Base-by-base conservation (phyloP, 176 grass and related monocot genomes). In the Thalia dealbata region DNA sequence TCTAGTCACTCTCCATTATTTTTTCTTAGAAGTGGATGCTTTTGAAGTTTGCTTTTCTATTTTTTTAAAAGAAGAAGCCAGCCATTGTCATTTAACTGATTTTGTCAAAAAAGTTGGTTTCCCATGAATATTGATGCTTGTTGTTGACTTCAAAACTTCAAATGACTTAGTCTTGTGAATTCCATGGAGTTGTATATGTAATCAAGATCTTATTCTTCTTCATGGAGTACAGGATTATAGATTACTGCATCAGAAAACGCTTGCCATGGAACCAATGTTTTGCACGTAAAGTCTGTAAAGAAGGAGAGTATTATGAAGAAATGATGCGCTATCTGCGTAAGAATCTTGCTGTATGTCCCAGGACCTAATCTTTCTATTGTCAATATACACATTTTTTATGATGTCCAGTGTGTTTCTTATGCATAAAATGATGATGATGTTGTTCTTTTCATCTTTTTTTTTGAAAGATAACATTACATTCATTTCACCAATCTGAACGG, bases 281-380 rank as follows among this genome's bases (percentile, higher is more conserved):
- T 74, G 95, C 90, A 41, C 85, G 90, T 52, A 90, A 89, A 86
- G 87, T 97, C 45, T 86, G 51, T 75, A 92, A 87, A 73, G 95
- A 97, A 83, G 81, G 82, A 71, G 95, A 97, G 55, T 97, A 92
- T 75, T 91, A 97, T 61, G 95, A 97, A 69, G 90, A 97, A 50
- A 92, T 97, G 95, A 97, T 97, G 95, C 85, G 74, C 50, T 92
- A 97, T 68, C 85, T 93, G n/a, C 81, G 83, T 63, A 84, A 45
- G 77, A 97, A 92, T 86, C 85, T 97, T 66, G 85, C 90, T 59
- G 89, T 92, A 84, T 64, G 75, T 70, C 41, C 52, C 55, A 4
- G 18, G 13, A 64, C 45, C 64, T 6, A 16, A 11, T 43, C 16
- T 46, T 62, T 24, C 44, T 61, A 11, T 15, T 22, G 28, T 26